A percentile compares a stretch with the other conserved stretches of the same genome.
phyloP scores from a whole-genome alignment of 1,139 yeast genomes.

The Protomyces gravidus region DNA sequence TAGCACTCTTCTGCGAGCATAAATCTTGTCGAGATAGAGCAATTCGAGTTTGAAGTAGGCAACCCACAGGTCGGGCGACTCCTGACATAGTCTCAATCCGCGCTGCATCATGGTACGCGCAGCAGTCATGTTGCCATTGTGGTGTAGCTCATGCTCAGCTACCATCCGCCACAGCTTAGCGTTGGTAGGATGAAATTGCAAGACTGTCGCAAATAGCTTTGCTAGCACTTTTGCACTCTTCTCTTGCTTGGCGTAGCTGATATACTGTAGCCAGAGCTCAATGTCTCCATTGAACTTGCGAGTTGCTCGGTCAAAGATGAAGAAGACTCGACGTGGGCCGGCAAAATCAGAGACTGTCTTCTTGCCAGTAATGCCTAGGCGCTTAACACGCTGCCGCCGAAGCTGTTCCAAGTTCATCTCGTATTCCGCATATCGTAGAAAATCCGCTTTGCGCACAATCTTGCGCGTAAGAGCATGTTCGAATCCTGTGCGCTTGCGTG shows the following conservation, averaged over 20 bases:
- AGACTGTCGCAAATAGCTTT: conserved; percentile 65
- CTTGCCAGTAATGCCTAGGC: conserved; percentile 42
- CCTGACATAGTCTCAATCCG: conserved; percentile 77
- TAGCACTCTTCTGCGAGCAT: conserved; percentile 76
- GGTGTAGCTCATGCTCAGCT: conserved; percentile 88
- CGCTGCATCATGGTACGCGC: conserved; percentile 83
- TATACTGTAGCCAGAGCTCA: conserved; percentile 71
- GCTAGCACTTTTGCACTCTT: conserved; percentile 79
- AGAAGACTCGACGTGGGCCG: conserved; percentile 73
- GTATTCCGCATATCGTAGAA: conserved; percentile 70
- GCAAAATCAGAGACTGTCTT: conserved; percentile 80
- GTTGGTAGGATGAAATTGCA: conserved; percentile 87
- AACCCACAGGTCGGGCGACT: conserved; percentile 68
- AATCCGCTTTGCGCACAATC: conserved; percentile 75
- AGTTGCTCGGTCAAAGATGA: conserved; percentile 79
- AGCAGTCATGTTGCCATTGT: conserved; percentile 81
- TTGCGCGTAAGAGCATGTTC: conserved; percentile 87
- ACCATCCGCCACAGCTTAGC: conserved; percentile 91
- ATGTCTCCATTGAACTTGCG: conserved; percentile 74
- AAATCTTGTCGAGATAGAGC: conserved; percentile 72
- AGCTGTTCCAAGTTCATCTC: conserved; percentile 76
- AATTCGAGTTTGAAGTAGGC: conserved; percentile 86
- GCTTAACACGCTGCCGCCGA: conserved; percentile 61
- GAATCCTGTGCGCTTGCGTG: conserved; percentile 91
- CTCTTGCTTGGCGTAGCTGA: conserved; percentile 65